Evolutionary conservation across 768 basidiomycete genomes (phyloP), one percentile per base, ranked within the genome.

Genomic region (Macrolepiota dolichaula): DNA sequence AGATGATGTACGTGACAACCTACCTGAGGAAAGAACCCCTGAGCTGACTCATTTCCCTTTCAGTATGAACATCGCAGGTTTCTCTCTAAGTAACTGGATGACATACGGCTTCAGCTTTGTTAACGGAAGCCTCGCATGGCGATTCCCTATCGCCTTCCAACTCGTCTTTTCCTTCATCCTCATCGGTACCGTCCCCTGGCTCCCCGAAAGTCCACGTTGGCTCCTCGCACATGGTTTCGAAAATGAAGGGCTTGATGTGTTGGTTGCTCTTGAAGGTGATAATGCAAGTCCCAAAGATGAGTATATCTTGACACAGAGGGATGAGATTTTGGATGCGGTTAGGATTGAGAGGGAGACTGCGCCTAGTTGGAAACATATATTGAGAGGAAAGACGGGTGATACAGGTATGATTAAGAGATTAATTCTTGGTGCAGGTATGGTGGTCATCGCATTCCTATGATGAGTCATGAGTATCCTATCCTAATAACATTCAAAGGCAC

Each of bases 81-180:
- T 82, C 62, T 81, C 80, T 1, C 64, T 81, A 44, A 80, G 78
- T 59, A 81, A 82, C 61, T 82, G 81, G 81, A 79, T 82, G 77
- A 82, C 81, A 0, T 82, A 82, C 62, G 78, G 79, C 10, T 79
- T 81, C 65, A 81, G 79, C 65, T 82, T 77, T 64, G 63, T 76
- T 17, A 55, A 68, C 5, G 79, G 80, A 22, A 78, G 75, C 65
- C 67, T 81, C 17, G 69, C 78, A 10, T 81, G 80, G 81, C 70
- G 81, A 5, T 81, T 81, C 69, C 81, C 80, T 3, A 81, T 82
- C 52, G 80, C 80, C 1, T 81, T 82, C 62, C 80, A 82, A 56
- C 74, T 82, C 24, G 67, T 77, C 3, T 82, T 81, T 65, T 80
- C 80, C 9, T 51, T 77, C 32, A 72, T 81, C 51, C 65, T 82